These are phyloP conservation scores for Ampelocalamus luodianensis DNA, from an alignment of 176 grass and related monocot genomes.

Conservation along the genomic window DNA sequence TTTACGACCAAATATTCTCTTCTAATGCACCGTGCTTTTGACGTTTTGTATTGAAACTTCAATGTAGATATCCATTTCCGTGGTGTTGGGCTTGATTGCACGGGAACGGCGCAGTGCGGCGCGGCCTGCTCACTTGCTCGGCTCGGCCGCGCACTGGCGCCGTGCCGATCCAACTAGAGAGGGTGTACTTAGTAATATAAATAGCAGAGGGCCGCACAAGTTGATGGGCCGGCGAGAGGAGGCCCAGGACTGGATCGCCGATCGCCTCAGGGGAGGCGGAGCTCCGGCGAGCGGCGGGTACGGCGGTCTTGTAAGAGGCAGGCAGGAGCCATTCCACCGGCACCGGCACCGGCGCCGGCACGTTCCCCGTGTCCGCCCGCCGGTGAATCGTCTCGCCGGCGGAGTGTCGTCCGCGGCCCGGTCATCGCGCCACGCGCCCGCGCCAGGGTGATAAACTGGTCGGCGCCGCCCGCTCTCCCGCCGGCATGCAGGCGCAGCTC, in stretches of 20 bases:
- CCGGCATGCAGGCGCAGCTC: background rate
- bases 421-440: too few species aligned
- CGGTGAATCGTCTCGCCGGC: background rate
- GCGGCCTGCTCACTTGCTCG: background rate
- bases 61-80: background rate
- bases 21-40: too few species aligned
- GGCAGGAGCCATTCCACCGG: background rate
- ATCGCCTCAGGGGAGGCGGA: background rate
- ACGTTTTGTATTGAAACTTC: too few species aligned
- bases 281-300: background rate
- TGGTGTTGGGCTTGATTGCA: background rate
- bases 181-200: too few species aligned
- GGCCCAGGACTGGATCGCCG: too few species aligned
- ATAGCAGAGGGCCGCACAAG: too few species aligned
- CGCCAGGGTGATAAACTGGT: background rate
- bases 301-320: background rate
- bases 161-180: too few species aligned
- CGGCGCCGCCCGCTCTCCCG: too few species aligned
- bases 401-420: too few species aligned
- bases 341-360: background rate
- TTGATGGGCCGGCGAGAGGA: too few species aligned
- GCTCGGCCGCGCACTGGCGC: background rate
- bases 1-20: too few species aligned
- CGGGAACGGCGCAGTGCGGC: too few species aligned
- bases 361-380: background rate